Base-by-base conservation (phyloP, 73 alveolate species). In the Loxodes magnus region DNA sequence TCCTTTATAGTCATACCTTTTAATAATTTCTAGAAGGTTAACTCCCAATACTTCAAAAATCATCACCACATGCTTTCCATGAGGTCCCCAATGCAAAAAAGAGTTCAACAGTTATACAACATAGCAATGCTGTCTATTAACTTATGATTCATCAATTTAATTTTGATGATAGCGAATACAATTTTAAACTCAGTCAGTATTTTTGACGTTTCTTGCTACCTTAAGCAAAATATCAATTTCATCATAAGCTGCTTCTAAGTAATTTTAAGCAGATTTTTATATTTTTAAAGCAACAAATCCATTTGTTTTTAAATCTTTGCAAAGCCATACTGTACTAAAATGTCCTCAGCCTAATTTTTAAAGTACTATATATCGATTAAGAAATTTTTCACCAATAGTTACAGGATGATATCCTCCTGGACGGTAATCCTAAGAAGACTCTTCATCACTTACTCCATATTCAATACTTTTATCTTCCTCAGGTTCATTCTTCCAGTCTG, bases 21-120 rank as follows among this genome's bases (percentile, higher is more conserved):
- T 94, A 42, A 94, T 92, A 20, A 94, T 74, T 51, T 91, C 97
- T 7, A 92, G 73, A 25, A 90, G 73, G 66, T 85, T 92, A 42
- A 92, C 96, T 10, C 98, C 99, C 80, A 94, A 72, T 60, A 94
- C 88, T 76, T 94, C 99, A 64, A 92, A 92, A 26, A 94, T 98
- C 93, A 92, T 78, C 66, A 94, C 78, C 33, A 88, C 23, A 49
- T 87, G 97, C 53, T 76, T 78, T 27, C 97, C 97, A 73, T 87
- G 71, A 35, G 92, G 92, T 9, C 95, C 97, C 56, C 74, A 74
- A 62, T 70, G 74, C 30, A 87, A 79, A 51, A 87, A 87, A 27
- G 89, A 73, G 61, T 83, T 82, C 15, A 84, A 73, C 30, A 92
- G 64, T 49, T 92, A 79, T 7, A 92, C 96, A n/a, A 89, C 87